phyloP scores from a whole-genome alignment of 2,329 filamentous ascomycete genomes.

The Colletotrichum limetticola region DNA sequence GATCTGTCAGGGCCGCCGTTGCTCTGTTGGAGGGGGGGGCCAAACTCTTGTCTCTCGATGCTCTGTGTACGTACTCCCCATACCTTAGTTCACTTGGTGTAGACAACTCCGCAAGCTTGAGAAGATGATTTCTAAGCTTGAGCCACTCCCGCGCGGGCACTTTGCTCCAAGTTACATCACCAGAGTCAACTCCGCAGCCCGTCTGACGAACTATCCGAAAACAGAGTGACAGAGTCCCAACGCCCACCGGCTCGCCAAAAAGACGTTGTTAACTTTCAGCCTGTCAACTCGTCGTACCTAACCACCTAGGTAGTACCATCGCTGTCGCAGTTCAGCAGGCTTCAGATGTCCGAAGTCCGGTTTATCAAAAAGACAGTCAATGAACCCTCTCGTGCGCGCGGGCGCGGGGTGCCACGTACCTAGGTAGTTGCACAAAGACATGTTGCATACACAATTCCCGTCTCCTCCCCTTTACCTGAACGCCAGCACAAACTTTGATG shows the following conservation, averaged over 20 bases:
- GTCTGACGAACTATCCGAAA: not conserved
- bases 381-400: not conserved
- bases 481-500: not conserved
- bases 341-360: not conserved
- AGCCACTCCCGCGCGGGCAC: conserved; percentile 26
- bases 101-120: not conserved
- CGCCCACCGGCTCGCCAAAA: not conserved
- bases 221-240: not conserved
- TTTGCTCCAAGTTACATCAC: not conserved
- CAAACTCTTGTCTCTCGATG: no score
- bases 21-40: not conserved
- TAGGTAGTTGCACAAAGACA: not conserved
- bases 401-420: not conserved
- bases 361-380: not conserved
- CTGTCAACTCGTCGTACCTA: not conserved
- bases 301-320: not conserved
- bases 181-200: not conserved
- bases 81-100: not conserved
- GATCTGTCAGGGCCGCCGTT: conserved; percentile 20
- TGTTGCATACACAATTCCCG: no score
- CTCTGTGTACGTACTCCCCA: no score
- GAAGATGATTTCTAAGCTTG: conserved; percentile 27
- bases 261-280: not conserved
- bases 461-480: not conserved
- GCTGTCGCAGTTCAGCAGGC: not conserved